Evolutionary conservation across 805 yeast genomes (phyloP).

Genomic region (Ogataea pini): DNA sequence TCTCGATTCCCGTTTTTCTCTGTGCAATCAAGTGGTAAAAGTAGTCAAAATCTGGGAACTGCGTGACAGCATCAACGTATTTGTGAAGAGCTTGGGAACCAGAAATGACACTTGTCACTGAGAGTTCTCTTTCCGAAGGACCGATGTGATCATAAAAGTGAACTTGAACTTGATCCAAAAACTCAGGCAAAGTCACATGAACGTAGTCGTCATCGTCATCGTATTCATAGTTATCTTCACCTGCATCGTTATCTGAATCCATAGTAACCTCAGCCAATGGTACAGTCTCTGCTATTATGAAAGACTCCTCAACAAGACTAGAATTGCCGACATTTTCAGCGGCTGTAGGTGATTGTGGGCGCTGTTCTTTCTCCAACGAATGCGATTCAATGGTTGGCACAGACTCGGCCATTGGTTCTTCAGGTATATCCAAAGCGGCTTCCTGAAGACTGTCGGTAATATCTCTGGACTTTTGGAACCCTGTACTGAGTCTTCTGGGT

Average conservation of each 20-base stretch:
- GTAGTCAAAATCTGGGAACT: constrained; percentile 33
- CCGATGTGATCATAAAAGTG: constrained; percentile 35
- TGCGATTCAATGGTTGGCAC: neutral
- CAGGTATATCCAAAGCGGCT: neutral
- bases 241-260: constrained; percentile 22
- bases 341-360: neutral
- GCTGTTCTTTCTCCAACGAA: neutral
- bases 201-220: constrained; percentile 31
- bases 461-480: constrained; percentile 8
- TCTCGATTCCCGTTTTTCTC: constrained; percentile 28
- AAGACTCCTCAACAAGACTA: constrained; percentile 22
- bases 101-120: constrained; percentile 11
- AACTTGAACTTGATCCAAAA: constrained; percentile 33
- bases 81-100: constrained; percentile 27
- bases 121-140: constrained; percentile 31
- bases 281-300: constrained; percentile 30
- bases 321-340: constrained; percentile 9
- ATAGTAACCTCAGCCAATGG: constrained; percentile 35
- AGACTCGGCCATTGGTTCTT: neutral
- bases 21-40: constrained; percentile 33
- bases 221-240: constrained; percentile 25
- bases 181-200: constrained; percentile 30
- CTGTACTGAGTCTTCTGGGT: constrained; percentile 6
- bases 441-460: constrained; percentile 3
- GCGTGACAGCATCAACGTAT: constrained; percentile 32